Evolutionary conservation across 1,139 yeast species (phyloP), one percentile per base, ranked within the genome.

Genomic region (Geotrichum fermentans): DNA sequence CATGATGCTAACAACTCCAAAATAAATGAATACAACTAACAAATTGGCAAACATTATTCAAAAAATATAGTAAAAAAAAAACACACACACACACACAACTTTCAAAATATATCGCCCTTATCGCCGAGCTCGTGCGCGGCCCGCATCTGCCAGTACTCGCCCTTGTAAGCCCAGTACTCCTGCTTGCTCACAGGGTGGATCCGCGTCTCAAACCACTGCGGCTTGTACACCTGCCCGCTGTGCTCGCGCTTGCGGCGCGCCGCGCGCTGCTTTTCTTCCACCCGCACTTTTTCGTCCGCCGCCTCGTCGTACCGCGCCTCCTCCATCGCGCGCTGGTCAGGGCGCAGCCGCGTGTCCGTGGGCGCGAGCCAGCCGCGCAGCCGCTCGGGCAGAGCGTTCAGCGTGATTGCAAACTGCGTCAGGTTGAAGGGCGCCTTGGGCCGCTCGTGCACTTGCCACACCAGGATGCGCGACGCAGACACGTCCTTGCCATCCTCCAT

Each of bases 271-370:
- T 90, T 92, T 59, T 85, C 94, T 64, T 92, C 98, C 3, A 92
- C 86, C 44, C 95, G 73, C 55, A 78, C 78, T 71, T 94, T 92
- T 58, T 89, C 95, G n/a, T 74, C 77, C 14, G 94, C 79, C 0
- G 98, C 98, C 21, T 76, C 73, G 59, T 90, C 97, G 61, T 92
- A 94, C 43, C 78, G 68, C n/a, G 97, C 98, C 56, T 89, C 89
- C 65, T 92, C 98, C 98, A 94, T 94, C 4, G 96, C 97, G 54
- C 97, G 77, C 69, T 92, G 98, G 70, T 92, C 98, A 0, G 98
- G 98, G 65, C 98, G 79, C 57, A 88, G 73, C 63, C 98, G 77
- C 0, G 97, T 87, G 65, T 92, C 98, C 0, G 96, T 87, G 26
- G 92, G 94, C 0, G 97, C 83, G 41, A 92, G 59, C 80, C 84